Percentiles rank a stretch among this genome's conserved stretches.
These are phyloP conservation scores for Xylaria digitata DNA, from an alignment of 2,329 filamentous ascomycete genomes.

Conservation along the genomic window DNA sequence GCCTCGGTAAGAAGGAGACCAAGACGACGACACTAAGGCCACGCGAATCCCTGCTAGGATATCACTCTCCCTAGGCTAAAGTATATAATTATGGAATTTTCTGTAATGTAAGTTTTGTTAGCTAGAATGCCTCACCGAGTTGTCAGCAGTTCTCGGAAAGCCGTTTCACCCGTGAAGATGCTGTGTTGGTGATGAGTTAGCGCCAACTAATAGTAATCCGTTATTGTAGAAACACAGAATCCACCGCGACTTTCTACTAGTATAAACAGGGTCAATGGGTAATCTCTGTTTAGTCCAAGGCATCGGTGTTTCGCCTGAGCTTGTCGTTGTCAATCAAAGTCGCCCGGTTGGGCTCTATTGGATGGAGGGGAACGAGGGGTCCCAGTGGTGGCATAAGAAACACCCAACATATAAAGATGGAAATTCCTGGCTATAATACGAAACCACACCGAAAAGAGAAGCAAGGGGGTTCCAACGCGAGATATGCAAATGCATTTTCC, in stretches of 20 bases:
- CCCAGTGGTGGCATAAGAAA: conserved; percentile 34
- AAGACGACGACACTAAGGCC: conserved; percentile 10
- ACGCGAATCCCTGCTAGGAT: conserved; percentile 12
- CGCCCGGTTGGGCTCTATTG: not conserved
- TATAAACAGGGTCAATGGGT: not conserved
- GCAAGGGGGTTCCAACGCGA: not conserved
- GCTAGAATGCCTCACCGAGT: not conserved
- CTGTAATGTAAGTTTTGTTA: conserved; percentile 18
- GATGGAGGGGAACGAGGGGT: conserved; percentile 42
- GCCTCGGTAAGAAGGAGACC: conserved; percentile 6
- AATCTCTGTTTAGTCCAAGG: not conserved
- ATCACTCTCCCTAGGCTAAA: not conserved
- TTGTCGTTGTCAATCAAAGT: not conserved
- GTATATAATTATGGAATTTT: conserved; percentile 22
- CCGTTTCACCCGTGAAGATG: not conserved
- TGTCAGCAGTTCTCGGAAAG: conserved; percentile 1
- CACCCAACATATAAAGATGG: conserved; percentile 3
- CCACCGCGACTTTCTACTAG: not conserved
- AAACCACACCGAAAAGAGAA: not conserved
- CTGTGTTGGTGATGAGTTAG: not conserved
- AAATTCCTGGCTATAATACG: not conserved
- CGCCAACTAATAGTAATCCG: not conserved
- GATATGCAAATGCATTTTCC: conserved; percentile 12
- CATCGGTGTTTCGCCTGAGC: conserved; percentile 5
- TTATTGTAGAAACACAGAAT: not conserved